These are phyloP conservation scores for Gaultheria prostrata DNA, from an alignment of 148 eudicot species.

Conservation along the genomic window DNA sequence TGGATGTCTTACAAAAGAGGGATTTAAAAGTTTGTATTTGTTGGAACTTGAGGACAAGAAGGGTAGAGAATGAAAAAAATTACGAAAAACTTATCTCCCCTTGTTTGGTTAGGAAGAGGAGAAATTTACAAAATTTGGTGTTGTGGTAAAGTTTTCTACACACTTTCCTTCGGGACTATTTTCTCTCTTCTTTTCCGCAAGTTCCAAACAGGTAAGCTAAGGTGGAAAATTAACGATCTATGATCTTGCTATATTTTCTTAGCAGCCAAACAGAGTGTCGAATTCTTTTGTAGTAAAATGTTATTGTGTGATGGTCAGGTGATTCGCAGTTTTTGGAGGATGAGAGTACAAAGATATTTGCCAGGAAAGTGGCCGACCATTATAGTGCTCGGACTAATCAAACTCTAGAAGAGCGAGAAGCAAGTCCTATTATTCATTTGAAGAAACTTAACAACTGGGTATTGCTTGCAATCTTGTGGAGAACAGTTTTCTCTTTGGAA, in stretches of 20 bases:
- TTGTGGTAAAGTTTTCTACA: too few relatives aligned
- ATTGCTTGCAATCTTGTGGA: constrained; percentile 16
- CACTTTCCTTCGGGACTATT: too few relatives aligned
- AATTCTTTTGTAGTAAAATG: neutral
- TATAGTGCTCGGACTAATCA: constrained; percentile 96
- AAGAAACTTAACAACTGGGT: constrained; percentile 99
- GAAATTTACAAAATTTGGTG: too few relatives aligned
- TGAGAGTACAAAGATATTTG: constrained; percentile 58
- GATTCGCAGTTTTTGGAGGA: constrained; percentile 63
- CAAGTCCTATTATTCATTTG: constrained; percentile 94
- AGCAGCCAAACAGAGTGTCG: neutral
- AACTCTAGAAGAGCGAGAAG: constrained; percentile 92
- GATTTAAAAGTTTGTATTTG: neutral
- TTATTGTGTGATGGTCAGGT: constrained; percentile 31
- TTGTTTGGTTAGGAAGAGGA: too few relatives aligned
- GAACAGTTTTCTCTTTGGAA: neutral
- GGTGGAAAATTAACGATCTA: neutral
- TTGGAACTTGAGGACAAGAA: too few relatives aligned
- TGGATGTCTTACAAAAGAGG: neutral
- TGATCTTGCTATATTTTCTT: neutral
- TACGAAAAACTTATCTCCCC: too few relatives aligned
- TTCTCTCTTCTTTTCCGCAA: too few relatives aligned
- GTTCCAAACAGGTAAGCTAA: neutral
- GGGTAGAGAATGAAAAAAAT: too few relatives aligned
- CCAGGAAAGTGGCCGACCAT: constrained; percentile 93